A percentile compares a stretch with the other conserved stretches of the same genome.
Conservation (phyloP, 1,284 basidiomycete genomes). For the Bondarzewia mesenterica region DNA sequence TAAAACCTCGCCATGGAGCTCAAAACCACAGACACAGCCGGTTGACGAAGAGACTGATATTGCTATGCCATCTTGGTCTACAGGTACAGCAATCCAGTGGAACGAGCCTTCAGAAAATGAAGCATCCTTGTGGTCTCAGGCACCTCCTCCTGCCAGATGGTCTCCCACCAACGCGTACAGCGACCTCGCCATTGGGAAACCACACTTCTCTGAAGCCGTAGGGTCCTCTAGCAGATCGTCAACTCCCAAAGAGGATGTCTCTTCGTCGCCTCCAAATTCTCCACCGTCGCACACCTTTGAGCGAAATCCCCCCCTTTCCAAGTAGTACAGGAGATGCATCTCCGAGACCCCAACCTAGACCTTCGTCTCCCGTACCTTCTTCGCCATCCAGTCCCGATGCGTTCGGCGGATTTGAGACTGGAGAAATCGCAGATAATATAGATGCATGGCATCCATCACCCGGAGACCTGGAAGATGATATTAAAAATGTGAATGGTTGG, state of each 20-base stretch:
- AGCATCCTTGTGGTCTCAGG: conserved; percentile 14
- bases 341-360: conserved; percentile 1
- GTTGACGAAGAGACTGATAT: conserved; percentile 42
- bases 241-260: conserved; percentile 3
- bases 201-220: conserved; percentile 13
- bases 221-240: conserved; percentile 3
- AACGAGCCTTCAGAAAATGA: conserved; percentile 32
- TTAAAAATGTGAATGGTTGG: conserved; percentile 35
- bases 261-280: neutral
- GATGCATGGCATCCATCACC: conserved; percentile 23
- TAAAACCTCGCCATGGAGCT: conserved; percentile 8
- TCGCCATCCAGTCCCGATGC: conserved; percentile 37
- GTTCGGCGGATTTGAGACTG: conserved; percentile 57
- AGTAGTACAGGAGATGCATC: neutral
- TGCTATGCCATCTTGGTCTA: conserved; percentile 44
- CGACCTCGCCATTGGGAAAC: conserved; percentile 24
- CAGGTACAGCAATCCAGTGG: conserved; percentile 37
- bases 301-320: neutral
- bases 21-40: conserved; percentile 11
- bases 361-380: conserved; percentile 13
- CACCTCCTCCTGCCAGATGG: conserved; percentile 1
- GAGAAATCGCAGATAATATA: conserved; percentile 19
- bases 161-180: conserved; percentile 25
- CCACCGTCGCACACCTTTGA: neutral
- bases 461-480: conserved; percentile 15